Percentiles rank a stretch among this genome's conserved stretches.
Evolutionary conservation across 73 alveolate species (phyloP).

Genomic region (Paramecium bursaria): DNA sequence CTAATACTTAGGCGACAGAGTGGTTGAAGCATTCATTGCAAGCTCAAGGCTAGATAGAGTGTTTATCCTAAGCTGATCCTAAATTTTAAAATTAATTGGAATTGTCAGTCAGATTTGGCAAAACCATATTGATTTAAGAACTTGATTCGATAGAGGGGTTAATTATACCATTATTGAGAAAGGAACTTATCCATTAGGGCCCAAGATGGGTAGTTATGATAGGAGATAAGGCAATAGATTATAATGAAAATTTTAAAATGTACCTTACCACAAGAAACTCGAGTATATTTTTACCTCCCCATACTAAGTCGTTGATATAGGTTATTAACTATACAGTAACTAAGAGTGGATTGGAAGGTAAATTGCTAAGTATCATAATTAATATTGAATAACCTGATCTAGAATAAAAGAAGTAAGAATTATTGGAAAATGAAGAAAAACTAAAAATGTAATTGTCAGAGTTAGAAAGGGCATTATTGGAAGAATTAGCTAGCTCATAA

Average conservation of each 20-base stretch:
- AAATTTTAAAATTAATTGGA: slow-evolving; percentile 96
- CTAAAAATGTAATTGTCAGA: slow-evolving; percentile 96
- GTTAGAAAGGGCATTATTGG: slow-evolving; percentile 94
- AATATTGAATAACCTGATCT: slow-evolving; percentile 99
- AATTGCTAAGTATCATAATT: slow-evolving; percentile 97
- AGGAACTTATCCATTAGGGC: slow-evolving; percentile 97
- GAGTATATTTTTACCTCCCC: slow-evolving; percentile 94
- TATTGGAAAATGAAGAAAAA: slow-evolving; percentile 98
- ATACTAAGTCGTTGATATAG: slow-evolving; percentile 93
- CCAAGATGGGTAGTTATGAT: slow-evolving; percentile 97
- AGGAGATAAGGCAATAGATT: slow-evolving; percentile 99
- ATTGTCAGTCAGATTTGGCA: slow-evolving; percentile 99
- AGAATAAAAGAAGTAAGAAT: slow-evolving; percentile 96
- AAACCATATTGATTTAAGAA: slow-evolving; percentile 92
- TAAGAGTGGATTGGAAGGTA: slow-evolving; percentile 99
- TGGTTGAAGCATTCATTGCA: slow-evolving; percentile 94
- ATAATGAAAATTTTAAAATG: slow-evolving; percentile 94
- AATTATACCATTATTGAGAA: slow-evolving; percentile 97
- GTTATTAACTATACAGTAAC: slow-evolving; percentile 99
- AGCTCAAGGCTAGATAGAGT: slow-evolving; percentile 83
- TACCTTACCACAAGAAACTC: slow-evolving; percentile 98
- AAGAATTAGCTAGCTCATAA: slow-evolving; percentile 97
- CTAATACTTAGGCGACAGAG: slow-evolving; percentile 98
- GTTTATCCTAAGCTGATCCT: slow-evolving; percentile 92
- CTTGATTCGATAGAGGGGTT: slow-evolving; percentile 98